Conservation (phyloP, 192 early-diverging fungal species). For the Backusella parvicylindrica region DNA sequence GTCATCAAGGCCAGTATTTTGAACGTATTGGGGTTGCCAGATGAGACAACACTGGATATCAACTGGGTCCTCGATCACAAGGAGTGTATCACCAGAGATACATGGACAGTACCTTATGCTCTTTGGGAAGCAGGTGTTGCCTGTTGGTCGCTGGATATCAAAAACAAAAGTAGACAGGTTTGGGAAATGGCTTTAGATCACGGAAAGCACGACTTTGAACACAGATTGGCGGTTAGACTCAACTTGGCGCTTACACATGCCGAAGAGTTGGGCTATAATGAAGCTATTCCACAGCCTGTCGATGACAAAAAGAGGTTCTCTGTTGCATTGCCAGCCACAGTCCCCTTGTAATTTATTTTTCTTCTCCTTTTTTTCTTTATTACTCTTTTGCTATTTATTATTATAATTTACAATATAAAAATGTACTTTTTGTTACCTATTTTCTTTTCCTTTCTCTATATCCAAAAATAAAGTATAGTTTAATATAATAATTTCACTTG, state of each 20-base stretch:
- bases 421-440: background rate
- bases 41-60: constrained; percentile 37
- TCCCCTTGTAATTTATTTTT: background rate
- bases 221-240: constrained; percentile 25
- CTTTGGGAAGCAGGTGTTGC: constrained; percentile 32
- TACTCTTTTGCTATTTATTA: no score
- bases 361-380: background rate
- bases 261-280: constrained; percentile 20
- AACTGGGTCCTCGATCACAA: constrained; percentile 49
- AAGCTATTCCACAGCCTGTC: background rate
- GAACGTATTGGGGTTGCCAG: constrained; percentile 36
- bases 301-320: constrained; percentile 4
- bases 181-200: constrained; percentile 42
- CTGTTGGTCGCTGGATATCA: background rate
- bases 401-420: background rate
- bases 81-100: constrained; percentile 37
- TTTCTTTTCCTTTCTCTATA: no score
- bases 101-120: constrained; percentile 51
- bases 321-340: background rate
- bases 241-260: constrained; percentile 18
- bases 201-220: constrained; percentile 50
- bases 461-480: no score
- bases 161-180: constrained; percentile 25
- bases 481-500: no score
- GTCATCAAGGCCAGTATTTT: constrained; percentile 48